Evolutionary conservation across 2,329 filamentous ascomycete genomes (phyloP).

Genomic region (Geosmithia putterillii): DNA sequence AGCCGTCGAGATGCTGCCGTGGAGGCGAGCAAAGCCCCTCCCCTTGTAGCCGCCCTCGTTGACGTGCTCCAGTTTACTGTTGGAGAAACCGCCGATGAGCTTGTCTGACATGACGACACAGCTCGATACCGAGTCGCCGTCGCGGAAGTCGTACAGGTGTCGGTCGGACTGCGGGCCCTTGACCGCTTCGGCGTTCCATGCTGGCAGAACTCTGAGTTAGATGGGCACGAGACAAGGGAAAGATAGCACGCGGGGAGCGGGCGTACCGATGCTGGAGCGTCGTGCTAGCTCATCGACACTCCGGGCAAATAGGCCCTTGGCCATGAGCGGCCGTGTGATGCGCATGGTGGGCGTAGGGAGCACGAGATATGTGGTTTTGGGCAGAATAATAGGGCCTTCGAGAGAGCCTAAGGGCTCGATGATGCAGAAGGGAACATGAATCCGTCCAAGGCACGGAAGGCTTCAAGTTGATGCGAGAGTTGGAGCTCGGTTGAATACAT

Average conservation of each 20-base stretch:
- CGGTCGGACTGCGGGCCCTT: slow-evolving; percentile 52
- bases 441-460: neutral
- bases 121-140: slow-evolving; percentile 28
- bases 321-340: slow-evolving; percentile 26
- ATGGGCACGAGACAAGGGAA: neutral
- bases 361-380: neutral
- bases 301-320: slow-evolving; percentile 43
- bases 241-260: neutral
- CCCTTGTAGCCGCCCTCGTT: slow-evolving; percentile 11
- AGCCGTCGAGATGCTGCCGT: slow-evolving; percentile 77
- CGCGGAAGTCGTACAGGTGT: slow-evolving; percentile 51
- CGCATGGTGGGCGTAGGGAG: slow-evolving; percentile 26
- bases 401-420: slow-evolving; percentile 12
- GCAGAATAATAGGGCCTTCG: slow-evolving; percentile 13
- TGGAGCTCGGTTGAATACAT: neutral
- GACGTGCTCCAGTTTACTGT: slow-evolving; percentile 54
- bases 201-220: slow-evolving; percentile 23
- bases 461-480: neutral
- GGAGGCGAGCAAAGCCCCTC: slow-evolving; percentile 58
- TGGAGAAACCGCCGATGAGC: slow-evolving; percentile 79
- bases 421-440: neutral
- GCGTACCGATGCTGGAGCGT: slow-evolving; percentile 41
- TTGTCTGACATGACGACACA: slow-evolving; percentile 77
- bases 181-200: slow-evolving; percentile 56
- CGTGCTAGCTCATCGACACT: slow-evolving; percentile 49